phyloP scores from a whole-genome alignment of 768 basidiomycete genomes.

The Piloderma croceum region DNA sequence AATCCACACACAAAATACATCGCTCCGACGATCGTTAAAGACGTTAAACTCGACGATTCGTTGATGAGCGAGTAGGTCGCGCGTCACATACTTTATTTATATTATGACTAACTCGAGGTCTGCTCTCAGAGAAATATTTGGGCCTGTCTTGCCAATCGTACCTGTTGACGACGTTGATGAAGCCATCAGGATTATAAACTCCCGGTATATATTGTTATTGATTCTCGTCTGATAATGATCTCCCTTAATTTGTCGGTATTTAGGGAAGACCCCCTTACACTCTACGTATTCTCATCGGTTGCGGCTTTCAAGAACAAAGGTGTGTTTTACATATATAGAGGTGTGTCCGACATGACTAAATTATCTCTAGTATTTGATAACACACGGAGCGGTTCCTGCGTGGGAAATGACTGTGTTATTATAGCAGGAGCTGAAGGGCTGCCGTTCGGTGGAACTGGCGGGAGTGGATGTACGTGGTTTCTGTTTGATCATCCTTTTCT shows the following conservation, averaged over 20 bases:
- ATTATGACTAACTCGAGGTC: background rate
- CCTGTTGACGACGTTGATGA: constrained; percentile 66
- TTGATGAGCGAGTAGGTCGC: constrained; percentile 63
- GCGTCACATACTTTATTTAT: constrained; percentile 4
- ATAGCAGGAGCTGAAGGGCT: constrained; percentile 57
- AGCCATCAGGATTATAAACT: constrained; percentile 64
- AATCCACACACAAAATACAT: constrained; percentile 57
- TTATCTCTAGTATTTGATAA: constrained; percentile 49
- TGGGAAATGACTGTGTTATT: constrained; percentile 68
- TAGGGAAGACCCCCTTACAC: constrained; percentile 67
- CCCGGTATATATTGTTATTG: constrained; percentile 33
- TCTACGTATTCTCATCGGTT: constrained; percentile 73
- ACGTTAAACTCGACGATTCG: constrained; percentile 58
- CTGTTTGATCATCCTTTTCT: background rate
- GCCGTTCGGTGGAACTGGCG: constrained; percentile 71
- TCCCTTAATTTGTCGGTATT: background rate
- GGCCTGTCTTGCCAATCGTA: constrained; percentile 73
- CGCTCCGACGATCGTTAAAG: constrained; percentile 65
- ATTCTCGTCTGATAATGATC: background rate
- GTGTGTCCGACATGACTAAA: background rate
- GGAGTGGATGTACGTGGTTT: constrained; percentile 57
- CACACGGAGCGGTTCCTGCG: constrained; percentile 65
- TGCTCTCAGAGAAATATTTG: constrained; percentile 70
- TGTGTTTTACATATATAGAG: constrained; percentile 15
- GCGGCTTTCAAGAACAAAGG: constrained; percentile 56